Percentiles rank a stretch among this genome's conserved stretches.
Evolutionary conservation across 495 filamentous ascomycete genomes (phyloP).

Genomic region (Penicillium odoratum): DNA sequence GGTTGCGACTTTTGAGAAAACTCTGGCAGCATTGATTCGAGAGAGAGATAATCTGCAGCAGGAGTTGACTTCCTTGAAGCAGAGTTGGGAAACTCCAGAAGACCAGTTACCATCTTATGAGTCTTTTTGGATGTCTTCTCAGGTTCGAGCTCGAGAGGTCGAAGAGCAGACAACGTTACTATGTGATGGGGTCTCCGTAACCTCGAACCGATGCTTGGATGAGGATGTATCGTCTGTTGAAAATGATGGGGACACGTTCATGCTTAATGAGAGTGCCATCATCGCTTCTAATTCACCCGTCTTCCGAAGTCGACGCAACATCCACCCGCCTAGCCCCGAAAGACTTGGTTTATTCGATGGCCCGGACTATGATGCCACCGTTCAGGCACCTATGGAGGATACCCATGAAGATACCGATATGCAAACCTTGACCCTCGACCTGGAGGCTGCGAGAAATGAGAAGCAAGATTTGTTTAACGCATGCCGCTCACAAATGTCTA

Average conservation of each 20-base stretch:
- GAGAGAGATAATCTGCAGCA: conserved; percentile 50
- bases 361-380: conserved; percentile 18
- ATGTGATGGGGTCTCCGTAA: conserved; percentile 21
- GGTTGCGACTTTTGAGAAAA: conserved; percentile 47
- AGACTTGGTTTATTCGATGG: conserved; percentile 18
- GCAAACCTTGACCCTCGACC: conserved; percentile 28
- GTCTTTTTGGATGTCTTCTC: conserved; percentile 24
- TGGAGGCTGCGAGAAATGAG: conserved; percentile 40
- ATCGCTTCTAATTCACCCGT: conserved; percentile 40
- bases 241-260: conserved; percentile 32
- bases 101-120: conserved; percentile 25
- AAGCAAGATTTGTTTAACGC: conserved; percentile 41
- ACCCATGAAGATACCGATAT: conserved; percentile 24
- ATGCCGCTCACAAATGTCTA: conserved; percentile 36
- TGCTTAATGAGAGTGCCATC: conserved; percentile 35
- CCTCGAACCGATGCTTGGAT: conserved; percentile 10
- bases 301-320: conserved; percentile 20
- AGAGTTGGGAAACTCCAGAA: conserved; percentile 30
- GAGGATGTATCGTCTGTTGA: conserved; percentile 1
- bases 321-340: conserved; percentile 17
- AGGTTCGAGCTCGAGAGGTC: conserved; percentile 23
- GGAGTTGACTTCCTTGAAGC: conserved; percentile 47
- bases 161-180: conserved; percentile 21
- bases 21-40: conserved; percentile 42
- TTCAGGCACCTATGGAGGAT: conserved; percentile 16